Percentiles rank a stretch among this genome's conserved stretches.
phyloP scores from a whole-genome alignment of 495 filamentous ascomycete genomes.

The Aspergillus baeticus region DNA sequence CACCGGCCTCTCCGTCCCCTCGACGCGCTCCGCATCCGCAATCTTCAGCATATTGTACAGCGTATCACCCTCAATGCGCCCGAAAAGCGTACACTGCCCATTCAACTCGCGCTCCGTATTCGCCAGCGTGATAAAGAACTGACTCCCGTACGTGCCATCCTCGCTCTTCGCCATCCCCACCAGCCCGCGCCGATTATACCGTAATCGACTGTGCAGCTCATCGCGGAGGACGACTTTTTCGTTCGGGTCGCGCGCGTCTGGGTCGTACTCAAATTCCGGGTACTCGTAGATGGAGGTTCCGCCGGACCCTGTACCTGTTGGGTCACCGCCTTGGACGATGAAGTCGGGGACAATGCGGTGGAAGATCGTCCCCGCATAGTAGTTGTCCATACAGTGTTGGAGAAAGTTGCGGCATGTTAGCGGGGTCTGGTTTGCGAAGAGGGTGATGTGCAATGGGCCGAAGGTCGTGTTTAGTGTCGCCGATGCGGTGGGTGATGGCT shows the following conservation, averaged over 20 bases:
- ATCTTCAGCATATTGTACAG: conserved; percentile 95
- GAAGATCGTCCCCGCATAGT: conserved; percentile 90
- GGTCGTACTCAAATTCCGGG: conserved; percentile 71
- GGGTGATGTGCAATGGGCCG: conserved; percentile 83
- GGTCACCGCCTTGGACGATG: conserved; percentile 93
- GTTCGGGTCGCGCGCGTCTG: conserved; percentile 55
- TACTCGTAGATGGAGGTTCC: conserved; percentile 90
- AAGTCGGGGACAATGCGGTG: conserved; percentile 91
- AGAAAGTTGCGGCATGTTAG: conserved; percentile 93
- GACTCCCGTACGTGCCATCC: conserved; percentile 77
- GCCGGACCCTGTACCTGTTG: conserved; percentile 86
- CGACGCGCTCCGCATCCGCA: conserved; percentile 78
- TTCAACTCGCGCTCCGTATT: conserved; percentile 79
- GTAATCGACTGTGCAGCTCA: conserved; percentile 88
- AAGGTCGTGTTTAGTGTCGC: conserved; percentile 84
- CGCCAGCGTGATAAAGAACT: conserved; percentile 93
- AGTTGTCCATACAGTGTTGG: conserved; percentile 89
- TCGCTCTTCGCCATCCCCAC: conserved; percentile 85
- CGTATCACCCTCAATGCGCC: conserved; percentile 86
- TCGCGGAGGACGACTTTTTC: conserved; percentile 71
- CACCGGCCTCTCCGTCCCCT: conserved; percentile 78
- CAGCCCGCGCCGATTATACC: conserved; percentile 88
- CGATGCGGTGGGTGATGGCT: conserved; percentile 88
- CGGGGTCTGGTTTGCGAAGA: conserved; percentile 92
- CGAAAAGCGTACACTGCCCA: conserved; percentile 92